phyloP scores from a whole-genome alignment of 345 rosid genomes.

The Corchorus olitorius region DNA sequence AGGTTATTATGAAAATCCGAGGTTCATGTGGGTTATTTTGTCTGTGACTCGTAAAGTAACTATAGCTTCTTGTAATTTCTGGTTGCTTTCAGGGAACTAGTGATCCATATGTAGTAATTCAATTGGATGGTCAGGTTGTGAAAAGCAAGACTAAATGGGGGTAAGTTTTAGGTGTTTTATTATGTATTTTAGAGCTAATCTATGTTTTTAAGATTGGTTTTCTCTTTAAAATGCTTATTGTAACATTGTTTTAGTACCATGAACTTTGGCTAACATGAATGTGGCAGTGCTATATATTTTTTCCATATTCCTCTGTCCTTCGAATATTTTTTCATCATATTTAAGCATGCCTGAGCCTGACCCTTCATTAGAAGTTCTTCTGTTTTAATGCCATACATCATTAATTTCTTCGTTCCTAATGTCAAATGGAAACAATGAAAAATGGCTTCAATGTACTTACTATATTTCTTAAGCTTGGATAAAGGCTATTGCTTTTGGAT shows the following conservation, averaged over 20 bases:
- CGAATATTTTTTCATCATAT: neutral
- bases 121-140: conserved; percentile 83
- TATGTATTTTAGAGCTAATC: conserved; percentile 2
- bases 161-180: conserved; percentile 34
- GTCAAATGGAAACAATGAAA: too few species aligned
- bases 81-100: conserved; percentile 70
- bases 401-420: neutral
- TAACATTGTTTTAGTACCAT: neutral
- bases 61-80: neutral
- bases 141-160: conserved; percentile 85
- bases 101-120: conserved; percentile 85
- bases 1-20: conserved; percentile 23
- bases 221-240: neutral
- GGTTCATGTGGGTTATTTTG: neutral
- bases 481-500: neutral
- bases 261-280: conserved; percentile 5
- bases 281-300: neutral
- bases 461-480: neutral
- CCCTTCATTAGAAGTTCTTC: neutral
- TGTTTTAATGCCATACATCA: neutral
- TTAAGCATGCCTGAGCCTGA: neutral
- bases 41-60: neutral
- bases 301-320: neutral
- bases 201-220: neutral
- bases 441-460: too few species aligned